Evolutionary conservation across 768 basidiomycete species (phyloP).

Genomic region (Boletus vinaceobasis): DNA sequence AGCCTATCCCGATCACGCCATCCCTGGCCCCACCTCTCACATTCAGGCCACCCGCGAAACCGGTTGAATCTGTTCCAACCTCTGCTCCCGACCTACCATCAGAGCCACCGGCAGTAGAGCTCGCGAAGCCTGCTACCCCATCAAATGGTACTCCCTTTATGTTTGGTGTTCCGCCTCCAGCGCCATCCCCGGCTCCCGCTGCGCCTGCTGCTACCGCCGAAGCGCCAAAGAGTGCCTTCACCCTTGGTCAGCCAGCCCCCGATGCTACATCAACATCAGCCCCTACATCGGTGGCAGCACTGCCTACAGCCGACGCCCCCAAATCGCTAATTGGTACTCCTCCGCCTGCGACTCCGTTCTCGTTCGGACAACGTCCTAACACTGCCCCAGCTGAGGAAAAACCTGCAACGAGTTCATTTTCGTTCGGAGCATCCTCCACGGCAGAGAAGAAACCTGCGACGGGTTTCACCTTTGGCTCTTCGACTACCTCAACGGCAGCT

Average conservation of each 20-base stretch:
- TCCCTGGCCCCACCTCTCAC: conserved; percentile 24
- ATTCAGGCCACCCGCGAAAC: conserved; percentile 25
- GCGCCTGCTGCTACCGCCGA: conserved; percentile 15
- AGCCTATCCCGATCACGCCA: conserved; percentile 5
- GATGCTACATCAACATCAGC: conserved; percentile 5
- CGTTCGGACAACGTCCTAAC: conserved; percentile 38
- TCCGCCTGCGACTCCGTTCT: conserved; percentile 34
- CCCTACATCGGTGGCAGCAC: conserved; percentile 2
- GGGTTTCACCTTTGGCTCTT: conserved; percentile 43
- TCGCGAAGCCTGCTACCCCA: conserved; percentile 3
- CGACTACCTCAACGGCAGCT: conserved; percentile 34
- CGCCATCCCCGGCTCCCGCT: conserved; percentile 10
- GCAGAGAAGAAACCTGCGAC: conserved; percentile 36
- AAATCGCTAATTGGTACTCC: conserved; percentile 42
- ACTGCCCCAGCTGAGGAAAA: conserved; percentile 26
- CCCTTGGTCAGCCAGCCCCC: conserved; percentile 28
- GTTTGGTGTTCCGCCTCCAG: conserved; percentile 25
- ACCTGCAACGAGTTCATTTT: conserved; percentile 15
- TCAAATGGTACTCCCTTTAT: conserved; percentile 17
- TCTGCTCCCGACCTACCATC: conserved; percentile 6
- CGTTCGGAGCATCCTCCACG: conserved; percentile 34
- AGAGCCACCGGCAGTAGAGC: conserved; percentile 7
- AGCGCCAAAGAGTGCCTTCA: conserved; percentile 32
- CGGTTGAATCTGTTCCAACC: conserved; percentile 16
- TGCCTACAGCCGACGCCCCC: conserved; percentile 32